phyloP scores from a whole-genome alignment of 176 grass and related monocot species.

The Oryza rufipogon region DNA sequence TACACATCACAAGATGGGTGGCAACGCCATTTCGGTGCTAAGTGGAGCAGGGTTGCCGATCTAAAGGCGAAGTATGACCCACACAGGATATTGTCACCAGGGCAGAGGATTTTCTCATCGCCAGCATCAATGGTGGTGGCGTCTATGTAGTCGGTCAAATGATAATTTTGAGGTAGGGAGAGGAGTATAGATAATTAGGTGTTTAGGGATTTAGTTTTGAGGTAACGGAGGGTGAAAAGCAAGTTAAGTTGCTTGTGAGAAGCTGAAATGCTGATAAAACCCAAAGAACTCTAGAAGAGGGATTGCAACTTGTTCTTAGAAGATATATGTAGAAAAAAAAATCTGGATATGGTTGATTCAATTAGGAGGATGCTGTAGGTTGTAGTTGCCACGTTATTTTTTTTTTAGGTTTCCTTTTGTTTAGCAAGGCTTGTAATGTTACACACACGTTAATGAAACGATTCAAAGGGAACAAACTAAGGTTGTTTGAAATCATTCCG shows the following conservation, averaged over 20 bases:
- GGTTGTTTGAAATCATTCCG: too few relatives aligned
- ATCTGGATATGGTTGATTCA: too few relatives aligned
- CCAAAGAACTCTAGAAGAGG: background rate
- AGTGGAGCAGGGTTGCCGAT: slow-evolving; percentile 43
- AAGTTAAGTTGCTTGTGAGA: background rate
- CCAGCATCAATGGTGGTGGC: background rate
- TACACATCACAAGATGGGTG: slow-evolving; percentile 34
- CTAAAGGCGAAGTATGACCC: slow-evolving; percentile 64
- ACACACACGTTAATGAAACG: too few relatives aligned
- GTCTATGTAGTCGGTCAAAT: background rate
- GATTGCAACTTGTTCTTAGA: background rate
- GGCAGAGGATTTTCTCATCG: slow-evolving; percentile 40
- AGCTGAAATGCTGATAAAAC: background rate
- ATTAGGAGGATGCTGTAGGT: too few relatives aligned
- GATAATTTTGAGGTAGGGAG: background rate
- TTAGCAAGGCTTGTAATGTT: too few relatives aligned
- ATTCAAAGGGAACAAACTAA: too few relatives aligned
- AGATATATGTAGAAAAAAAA: background rate
- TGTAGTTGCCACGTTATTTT: too few relatives aligned
- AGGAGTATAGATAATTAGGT: too few relatives aligned
- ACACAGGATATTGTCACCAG: slow-evolving; percentile 33
- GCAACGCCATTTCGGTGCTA: slow-evolving; percentile 43
- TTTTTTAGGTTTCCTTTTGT: too few relatives aligned
- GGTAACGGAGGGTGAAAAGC: background rate
- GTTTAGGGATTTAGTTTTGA: background rate